phyloP scores from a whole-genome alignment of 2,329 filamentous ascomycete species.

The Ceratocystis eucalypticola region DNA sequence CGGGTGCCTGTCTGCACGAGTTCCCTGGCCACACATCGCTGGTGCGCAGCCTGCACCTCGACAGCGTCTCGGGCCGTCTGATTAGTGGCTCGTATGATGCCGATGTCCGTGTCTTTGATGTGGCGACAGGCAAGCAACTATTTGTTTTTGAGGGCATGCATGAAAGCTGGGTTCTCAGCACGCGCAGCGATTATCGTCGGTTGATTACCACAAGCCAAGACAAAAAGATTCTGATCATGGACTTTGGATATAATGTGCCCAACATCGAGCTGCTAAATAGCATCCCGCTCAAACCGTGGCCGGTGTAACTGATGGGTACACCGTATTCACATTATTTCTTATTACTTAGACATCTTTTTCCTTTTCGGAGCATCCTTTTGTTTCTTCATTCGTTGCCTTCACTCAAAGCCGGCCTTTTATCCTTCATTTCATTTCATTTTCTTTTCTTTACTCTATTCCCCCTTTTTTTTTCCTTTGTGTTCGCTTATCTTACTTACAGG shows the following conservation, averaged over 20 bases:
- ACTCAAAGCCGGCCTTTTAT: background rate
- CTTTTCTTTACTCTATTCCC: background rate
- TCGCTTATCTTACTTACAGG: constrained; percentile 1
- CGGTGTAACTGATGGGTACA: background rate
- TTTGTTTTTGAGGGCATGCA: constrained; percentile 91
- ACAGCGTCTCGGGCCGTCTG: constrained; percentile 71
- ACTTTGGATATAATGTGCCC: constrained; percentile 58
- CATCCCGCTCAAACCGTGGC: background rate
- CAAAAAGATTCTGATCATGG: constrained; percentile 80
- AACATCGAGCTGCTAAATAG: constrained; percentile 47
- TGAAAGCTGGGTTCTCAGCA: constrained; percentile 88
- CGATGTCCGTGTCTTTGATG: constrained; percentile 88
- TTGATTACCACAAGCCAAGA: constrained; percentile 94
- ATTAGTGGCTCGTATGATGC: constrained; percentile 90
- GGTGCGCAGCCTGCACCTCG: constrained; percentile 81
- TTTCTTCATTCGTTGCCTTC: background rate
- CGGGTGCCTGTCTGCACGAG: constrained; percentile 66
- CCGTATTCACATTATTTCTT: background rate
- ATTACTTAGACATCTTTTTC: background rate
- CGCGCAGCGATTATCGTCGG: constrained; percentile 87
- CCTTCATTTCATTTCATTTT: constrained; percentile 2
- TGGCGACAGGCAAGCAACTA: constrained; percentile 62
- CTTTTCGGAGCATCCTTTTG: background rate
- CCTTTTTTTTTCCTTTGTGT: constrained; percentile 9
- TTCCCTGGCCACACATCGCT: constrained; percentile 74